Base-by-base conservation (phyloP, 306 rosid species). In the Vigna reflexopilosa region DNA sequence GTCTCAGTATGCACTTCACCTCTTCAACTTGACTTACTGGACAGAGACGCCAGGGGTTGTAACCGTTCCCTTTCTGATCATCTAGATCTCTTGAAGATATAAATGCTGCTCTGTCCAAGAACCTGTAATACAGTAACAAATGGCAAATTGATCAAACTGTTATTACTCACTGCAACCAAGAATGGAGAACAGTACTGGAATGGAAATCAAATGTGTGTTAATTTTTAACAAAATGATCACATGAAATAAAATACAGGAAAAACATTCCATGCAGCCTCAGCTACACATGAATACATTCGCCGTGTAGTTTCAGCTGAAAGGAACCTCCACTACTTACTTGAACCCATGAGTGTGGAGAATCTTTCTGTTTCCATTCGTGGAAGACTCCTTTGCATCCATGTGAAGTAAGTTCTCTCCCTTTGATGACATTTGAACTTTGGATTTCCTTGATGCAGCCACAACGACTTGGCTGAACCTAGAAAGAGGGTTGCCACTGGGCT, bases 11-110 rank as follows among this genome's bases (percentile, higher is more conserved):
- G 90, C 99, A 96, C 85, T 96, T 96, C 40, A 96, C 97, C 80
- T 96, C 99, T 81, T 96, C 99, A 48, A 96, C 96, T 88, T 96
- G 99, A 49, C 94, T 88, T 50, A 96, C 66, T 7, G 98, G 90
- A 74, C 99, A 93, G 48, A 96, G 94, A 34, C 69, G 83, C 99
- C 99, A 96, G 1, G 89, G 96, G 80, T 84, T 89, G 76, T 42
- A 34, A 65, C 38, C 16, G 12, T 86, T 78, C 7, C 73, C 77
- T 32, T 85, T 84, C 64, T 86, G 86, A 80, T 81, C 83, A 19
- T 84, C 94, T 19, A 83, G 69, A 85, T 96, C 99, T 79, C 93
- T 84, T 14, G 99, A 87, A 51, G 99, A 82, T 70, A 96, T 83
- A 57, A 80, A 84, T 14, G 99, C 97, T 73, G 99, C 99, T 79